Percentiles rank a stretch among this genome's conserved stretches.
Evolutionary conservation across 345 rosid species (phyloP).

Genomic region (Acer yangbiense): DNA sequence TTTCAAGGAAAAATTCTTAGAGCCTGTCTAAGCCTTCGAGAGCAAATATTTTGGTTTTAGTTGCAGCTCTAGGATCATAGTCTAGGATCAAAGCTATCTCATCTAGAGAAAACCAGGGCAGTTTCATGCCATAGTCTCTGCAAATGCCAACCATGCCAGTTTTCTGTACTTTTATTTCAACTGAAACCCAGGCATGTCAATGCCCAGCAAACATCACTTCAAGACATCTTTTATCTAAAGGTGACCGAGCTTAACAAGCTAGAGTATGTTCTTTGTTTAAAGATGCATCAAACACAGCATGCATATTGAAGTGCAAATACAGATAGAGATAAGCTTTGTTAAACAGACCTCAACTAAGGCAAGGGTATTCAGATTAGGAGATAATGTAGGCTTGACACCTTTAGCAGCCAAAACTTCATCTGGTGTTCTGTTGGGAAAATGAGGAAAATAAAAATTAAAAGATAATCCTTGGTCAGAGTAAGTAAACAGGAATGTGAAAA

Average conservation of each 20-base stretch:
- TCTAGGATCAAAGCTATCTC: no score
- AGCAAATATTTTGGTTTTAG: no score
- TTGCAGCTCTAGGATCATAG: no score
- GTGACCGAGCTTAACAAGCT: not conserved
- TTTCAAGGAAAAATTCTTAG: no score
- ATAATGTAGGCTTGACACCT: conserved; percentile 94
- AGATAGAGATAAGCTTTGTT: not conserved
- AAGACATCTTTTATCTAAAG: not conserved
- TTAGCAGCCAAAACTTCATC: conserved; percentile 95
- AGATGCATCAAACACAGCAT: not conserved
- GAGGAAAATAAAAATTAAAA: conserved; percentile 1
- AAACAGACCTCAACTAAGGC: conserved; percentile 78
- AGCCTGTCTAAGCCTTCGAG: no score
- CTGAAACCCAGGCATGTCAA: not conserved
- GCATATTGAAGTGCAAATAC: not conserved
- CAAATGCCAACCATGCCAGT: no score
- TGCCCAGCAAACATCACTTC: not conserved
- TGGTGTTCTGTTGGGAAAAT: conserved; percentile 62
- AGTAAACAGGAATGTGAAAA: conserved; percentile 13
- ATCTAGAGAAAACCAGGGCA: no score
- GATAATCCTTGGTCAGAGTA: not conserved
- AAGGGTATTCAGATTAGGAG: conserved; percentile 90
- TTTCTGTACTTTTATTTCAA: no score
- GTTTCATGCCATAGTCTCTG: no score
- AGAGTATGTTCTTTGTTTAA: not conserved